Percentiles rank a stretch among this genome's conserved stretches.
Evolutionary conservation across 805 yeast genomes (phyloP).

Genomic region (Nakazawaea laoshanensis): DNA sequence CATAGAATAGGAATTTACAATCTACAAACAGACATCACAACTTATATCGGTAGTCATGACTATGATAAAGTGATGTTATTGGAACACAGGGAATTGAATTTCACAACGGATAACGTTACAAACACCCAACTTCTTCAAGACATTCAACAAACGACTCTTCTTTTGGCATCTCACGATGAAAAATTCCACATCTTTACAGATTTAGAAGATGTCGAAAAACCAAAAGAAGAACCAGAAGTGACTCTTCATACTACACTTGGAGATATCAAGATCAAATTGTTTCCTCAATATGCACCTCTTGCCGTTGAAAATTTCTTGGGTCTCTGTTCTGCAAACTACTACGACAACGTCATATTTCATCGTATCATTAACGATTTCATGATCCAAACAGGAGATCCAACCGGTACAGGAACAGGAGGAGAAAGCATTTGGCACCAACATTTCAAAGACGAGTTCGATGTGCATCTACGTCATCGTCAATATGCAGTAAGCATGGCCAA

Average conservation of each 20-base stretch:
- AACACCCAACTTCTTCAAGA: too few relatives aligned
- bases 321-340: constrained; percentile 27
- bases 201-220: constrained; percentile 8
- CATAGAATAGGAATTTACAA: too few relatives aligned
- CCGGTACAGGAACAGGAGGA: constrained; percentile 32
- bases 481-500: constrained; percentile 55
- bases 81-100: too few relatives aligned
- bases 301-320: constrained; percentile 32
- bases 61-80: too few relatives aligned
- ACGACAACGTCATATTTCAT: constrained; percentile 32
- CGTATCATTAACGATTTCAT: constrained; percentile 45
- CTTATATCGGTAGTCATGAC: too few relatives aligned
- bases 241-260: constrained; percentile 32
- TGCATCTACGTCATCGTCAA: constrained; percentile 40
- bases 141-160: too few relatives aligned
- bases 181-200: too few relatives aligned
- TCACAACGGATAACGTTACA: too few relatives aligned
- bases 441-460: constrained; percentile 41
- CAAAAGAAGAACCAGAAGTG: constrained; percentile 11
- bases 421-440: constrained; percentile 24
- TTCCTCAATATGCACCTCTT: constrained; percentile 27
- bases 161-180: too few relatives aligned
- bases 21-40: too few relatives aligned
- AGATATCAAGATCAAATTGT: constrained; percentile 29
- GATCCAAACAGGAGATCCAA: constrained; percentile 55